Percentiles rank a stretch among this genome's conserved stretches.
These are phyloP conservation scores for Citrullus colocynthis DNA, from an alignment of 306 rosid genomes.

Conservation along the genomic window DNA sequence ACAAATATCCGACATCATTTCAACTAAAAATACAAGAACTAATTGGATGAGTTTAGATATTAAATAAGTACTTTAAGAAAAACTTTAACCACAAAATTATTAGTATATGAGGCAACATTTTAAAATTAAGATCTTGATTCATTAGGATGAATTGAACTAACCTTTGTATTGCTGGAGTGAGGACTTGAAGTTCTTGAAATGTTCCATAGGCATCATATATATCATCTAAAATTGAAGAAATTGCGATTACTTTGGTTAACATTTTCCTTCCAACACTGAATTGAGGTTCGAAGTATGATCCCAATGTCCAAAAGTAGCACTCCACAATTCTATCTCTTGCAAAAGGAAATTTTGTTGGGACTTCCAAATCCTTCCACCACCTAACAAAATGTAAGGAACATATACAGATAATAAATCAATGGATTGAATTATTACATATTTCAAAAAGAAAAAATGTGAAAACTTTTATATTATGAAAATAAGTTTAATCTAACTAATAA, in stretches of 20 bases:
- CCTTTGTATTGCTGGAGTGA: constrained; percentile 35
- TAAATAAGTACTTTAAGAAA: too few relatives aligned
- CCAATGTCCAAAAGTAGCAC: constrained; percentile 27
- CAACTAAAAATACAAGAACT: too few relatives aligned
- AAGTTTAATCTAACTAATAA: too few relatives aligned
- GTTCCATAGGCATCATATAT: constrained; percentile 39
- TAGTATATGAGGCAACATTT: too few relatives aligned
- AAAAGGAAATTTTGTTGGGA: constrained; percentile 15
- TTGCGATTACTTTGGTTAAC: neutral
- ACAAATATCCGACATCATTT: too few relatives aligned
- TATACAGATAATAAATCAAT: too few relatives aligned
- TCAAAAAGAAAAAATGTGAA: too few relatives aligned
- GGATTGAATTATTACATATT: too few relatives aligned
- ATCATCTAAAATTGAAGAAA: constrained; percentile 26
- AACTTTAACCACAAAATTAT: too few relatives aligned
- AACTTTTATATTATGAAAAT: too few relatives aligned
- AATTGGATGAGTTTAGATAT: too few relatives aligned
- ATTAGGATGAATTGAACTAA: neutral
- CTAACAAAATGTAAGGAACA: neutral
- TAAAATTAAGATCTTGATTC: too few relatives aligned
- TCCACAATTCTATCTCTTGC: constrained; percentile 38
- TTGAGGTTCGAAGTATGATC: constrained; percentile 19
- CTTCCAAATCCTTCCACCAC: constrained; percentile 40
- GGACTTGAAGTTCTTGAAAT: constrained; percentile 28
- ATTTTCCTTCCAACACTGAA: constrained; percentile 19